Conservation (phyloP, 2,329 filamentous ascomycete genomes). For the Cryphonectria carpinicola region DNA sequence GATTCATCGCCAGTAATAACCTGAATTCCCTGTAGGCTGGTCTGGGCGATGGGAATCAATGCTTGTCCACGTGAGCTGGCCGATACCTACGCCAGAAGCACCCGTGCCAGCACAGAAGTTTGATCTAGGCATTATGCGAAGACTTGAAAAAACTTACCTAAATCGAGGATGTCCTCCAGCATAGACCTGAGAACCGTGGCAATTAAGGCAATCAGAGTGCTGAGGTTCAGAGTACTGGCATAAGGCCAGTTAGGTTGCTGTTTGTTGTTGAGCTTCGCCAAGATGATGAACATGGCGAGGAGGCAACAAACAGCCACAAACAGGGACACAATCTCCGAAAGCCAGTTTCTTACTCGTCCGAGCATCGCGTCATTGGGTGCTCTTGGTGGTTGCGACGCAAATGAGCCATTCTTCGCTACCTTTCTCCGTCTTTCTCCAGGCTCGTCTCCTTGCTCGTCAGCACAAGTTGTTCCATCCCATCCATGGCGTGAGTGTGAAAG, state of each 20-base stretch:
- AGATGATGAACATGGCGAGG: background rate
- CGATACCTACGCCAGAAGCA: background rate
- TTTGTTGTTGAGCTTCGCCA: background rate
- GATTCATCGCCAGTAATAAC: background rate
- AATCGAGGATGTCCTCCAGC: background rate
- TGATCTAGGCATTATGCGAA: background rate
- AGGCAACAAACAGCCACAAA: background rate
- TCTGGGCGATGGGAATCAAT: background rate
- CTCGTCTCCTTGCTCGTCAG: background rate
- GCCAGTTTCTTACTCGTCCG: background rate
- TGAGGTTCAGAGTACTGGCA: conserved; percentile 1
- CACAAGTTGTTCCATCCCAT: background rate
- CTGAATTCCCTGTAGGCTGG: background rate
- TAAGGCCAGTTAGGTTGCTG: conserved; percentile 7
- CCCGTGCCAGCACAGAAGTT: background rate
- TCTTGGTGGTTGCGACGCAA: background rate
- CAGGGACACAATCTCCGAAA: background rate
- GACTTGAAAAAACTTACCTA: background rate
- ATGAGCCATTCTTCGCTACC: background rate
- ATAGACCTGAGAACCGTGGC: conserved; percentile 9
- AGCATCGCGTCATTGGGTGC: background rate
- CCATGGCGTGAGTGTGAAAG: background rate
- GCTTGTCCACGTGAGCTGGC: background rate
- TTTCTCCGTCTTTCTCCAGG: background rate
- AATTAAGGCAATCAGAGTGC: conserved; percentile 10